These are phyloP conservation scores for Lithohypha guttulata DNA, from an alignment of 2,329 filamentous ascomycete species.

Conservation along the genomic window DNA sequence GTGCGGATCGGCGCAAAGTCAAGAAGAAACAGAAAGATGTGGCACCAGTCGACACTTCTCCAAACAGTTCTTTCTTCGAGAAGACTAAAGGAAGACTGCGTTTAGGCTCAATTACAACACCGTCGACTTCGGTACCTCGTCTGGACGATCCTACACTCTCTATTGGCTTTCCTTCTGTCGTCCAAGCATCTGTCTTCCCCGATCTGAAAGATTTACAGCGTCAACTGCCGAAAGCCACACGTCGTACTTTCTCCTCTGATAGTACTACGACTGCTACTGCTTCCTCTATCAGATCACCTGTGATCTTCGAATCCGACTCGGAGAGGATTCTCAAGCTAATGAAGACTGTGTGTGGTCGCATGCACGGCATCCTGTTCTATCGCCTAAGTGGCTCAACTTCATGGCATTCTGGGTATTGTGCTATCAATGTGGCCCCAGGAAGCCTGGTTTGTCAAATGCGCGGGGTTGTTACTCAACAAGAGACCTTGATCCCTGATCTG, in stretches of 20 bases:
- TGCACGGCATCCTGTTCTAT: conserved; percentile 44
- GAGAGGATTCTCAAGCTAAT: conserved; percentile 40
- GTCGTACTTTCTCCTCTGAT: conserved; percentile 19
- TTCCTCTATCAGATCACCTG: conserved; percentile 24
- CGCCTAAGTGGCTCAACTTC: conserved; percentile 31
- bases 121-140: conserved; percentile 24
- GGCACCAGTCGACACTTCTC: conserved; percentile 14
- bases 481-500: conserved; percentile 39
- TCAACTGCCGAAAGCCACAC: conserved; percentile 21
- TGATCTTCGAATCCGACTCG: conserved; percentile 34
- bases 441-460: conserved; percentile 42
- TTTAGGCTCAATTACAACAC: conserved; percentile 31
- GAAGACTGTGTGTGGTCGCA: conserved; percentile 42
- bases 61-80: conserved; percentile 19
- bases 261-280: conserved; percentile 13
- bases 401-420: conserved; percentile 42
- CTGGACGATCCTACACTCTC: conserved; percentile 31
- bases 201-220: conserved; percentile 25
- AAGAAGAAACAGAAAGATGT: conserved; percentile 16
- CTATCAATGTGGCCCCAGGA: conserved; percentile 41
- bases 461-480: conserved; percentile 37
- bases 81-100: conserved; percentile 22
- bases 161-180: conserved; percentile 40
- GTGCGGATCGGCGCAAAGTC: conserved; percentile 23
- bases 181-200: conserved; percentile 30